A percentile compares a stretch with the other conserved stretches of the same genome.
These are phyloP conservation scores for Verticillium dahliae DNA, from an alignment of 2,329 filamentous ascomycete genomes.

Conservation along the genomic window DNA sequence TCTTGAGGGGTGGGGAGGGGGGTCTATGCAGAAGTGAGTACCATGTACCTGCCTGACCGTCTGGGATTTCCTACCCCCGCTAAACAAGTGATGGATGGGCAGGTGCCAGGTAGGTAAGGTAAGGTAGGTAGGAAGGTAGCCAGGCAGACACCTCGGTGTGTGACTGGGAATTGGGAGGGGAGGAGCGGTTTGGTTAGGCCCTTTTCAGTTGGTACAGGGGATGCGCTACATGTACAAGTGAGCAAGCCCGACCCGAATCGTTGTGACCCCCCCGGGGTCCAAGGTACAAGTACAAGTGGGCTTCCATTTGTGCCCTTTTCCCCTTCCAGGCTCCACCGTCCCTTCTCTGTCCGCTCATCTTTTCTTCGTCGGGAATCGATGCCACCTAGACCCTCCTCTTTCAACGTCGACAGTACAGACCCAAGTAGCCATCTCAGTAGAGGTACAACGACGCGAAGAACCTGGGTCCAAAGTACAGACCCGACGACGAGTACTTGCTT, in stretches of 20 bases:
- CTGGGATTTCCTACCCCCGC: too few relatives aligned
- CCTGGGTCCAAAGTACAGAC: neutral
- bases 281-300: neutral
- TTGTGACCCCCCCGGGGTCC: neutral
- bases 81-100: too few relatives aligned
- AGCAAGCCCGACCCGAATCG: neutral
- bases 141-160: too few relatives aligned
- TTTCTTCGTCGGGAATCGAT: neutral
- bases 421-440: neutral
- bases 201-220: neutral
- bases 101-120: too few relatives aligned
- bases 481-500: neutral
- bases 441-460: neutral
- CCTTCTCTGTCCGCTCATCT: neutral
- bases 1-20: neutral
- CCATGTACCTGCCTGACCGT: too few relatives aligned
- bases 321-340: neutral
- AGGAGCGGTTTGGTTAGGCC: neutral
- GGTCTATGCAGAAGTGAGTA: neutral
- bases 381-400: neutral
- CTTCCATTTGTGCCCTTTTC: neutral
- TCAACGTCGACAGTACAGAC: neutral
- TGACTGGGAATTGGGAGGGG: neutral
- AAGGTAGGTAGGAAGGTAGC: too few relatives aligned
- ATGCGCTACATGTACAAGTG: neutral